Percentiles rank a stretch among this genome's conserved stretches.
Evolutionary conservation across 2,329 filamentous ascomycete species (phyloP).

Genomic region (Emmonsia crescens): DNA sequence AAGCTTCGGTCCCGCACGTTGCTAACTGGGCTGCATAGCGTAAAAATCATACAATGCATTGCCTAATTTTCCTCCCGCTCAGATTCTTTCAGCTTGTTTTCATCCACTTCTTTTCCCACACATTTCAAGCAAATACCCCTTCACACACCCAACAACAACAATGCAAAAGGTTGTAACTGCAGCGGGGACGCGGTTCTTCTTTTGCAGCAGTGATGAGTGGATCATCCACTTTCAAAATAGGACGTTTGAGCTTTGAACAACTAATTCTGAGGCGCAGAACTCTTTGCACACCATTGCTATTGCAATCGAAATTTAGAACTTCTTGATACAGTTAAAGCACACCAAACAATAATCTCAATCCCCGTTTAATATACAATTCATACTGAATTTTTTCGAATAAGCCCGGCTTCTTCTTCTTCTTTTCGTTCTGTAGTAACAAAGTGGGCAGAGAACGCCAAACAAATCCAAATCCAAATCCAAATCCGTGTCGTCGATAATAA

Average conservation of each 20-base stretch:
- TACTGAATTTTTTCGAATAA: background rate
- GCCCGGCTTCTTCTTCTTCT: background rate
- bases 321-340: background rate
- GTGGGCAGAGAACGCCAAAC: background rate
- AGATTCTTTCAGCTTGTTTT: too few relatives aligned
- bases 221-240: background rate
- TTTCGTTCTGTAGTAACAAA: background rate
- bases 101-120: too few relatives aligned
- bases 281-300: background rate
- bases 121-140: background rate
- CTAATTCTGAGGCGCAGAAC: too few relatives aligned
- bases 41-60: background rate
- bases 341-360: background rate
- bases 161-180: background rate
- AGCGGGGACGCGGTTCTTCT: background rate
- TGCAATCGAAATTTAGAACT: background rate
- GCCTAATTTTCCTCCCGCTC: too few relatives aligned
- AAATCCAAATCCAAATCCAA: background rate
- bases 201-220: background rate
- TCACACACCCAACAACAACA: background rate
- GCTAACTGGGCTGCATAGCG: background rate
- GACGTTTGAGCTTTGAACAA: background rate
- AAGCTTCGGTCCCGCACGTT: too few relatives aligned
- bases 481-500: background rate
- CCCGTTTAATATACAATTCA: background rate